Evolutionary conservation across 1,284 basidiomycete species (phyloP), one percentile per base, ranked within the genome.

Genomic region (Malassezia arunalokei): DNA sequence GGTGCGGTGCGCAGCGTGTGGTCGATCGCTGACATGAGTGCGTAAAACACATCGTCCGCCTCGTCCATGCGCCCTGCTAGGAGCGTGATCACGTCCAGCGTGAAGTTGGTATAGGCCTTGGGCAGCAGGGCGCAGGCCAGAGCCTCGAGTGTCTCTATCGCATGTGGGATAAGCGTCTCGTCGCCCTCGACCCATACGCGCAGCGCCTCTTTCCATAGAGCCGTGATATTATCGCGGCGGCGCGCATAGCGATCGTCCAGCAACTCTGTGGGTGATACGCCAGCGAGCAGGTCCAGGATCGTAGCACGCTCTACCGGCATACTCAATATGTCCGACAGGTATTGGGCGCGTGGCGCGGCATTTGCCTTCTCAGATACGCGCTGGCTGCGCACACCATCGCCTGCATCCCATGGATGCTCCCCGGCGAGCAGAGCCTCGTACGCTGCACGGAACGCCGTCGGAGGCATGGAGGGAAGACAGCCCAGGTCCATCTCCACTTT

Each of bases 1-100:
- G 33, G 33, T 35, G 33, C 33, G 20, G n/a, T 11, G 4, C 62
- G 60, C 8, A 67, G 43, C 0, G 63, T 62, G 35, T 59, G 53
- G 40, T 68, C 58, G 35, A 70, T 60, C 0, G 61, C 59, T 30
- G 58, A 57, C 30, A 70, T 63, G 12, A 70, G 60, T 11, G 57
- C 47, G 17, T 50, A 63, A 27, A 70, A 70, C 37, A 66, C 60
- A 6, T 68, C 65, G 43, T 70, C 67, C 14, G 66, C 66, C 14
- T 70, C 67, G 14, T 65, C 63, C 64, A 70, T 70, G n/a, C 66
- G 61, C 1, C 64, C 64, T 1, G 66, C 67, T 38, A 70, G 57
- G 39, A 70, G 52, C 20, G 57, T 56, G 42, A 70, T 65, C 45
- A 68, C 46, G 42, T 68, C 66, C 20, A 68, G 62, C 9, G 66